Percentiles rank a stretch among this genome's conserved stretches.
These are phyloP conservation scores for Dactylellina haptotyla DNA, from an alignment of 2,329 filamentous ascomycete genomes.

Conservation along the genomic window DNA sequence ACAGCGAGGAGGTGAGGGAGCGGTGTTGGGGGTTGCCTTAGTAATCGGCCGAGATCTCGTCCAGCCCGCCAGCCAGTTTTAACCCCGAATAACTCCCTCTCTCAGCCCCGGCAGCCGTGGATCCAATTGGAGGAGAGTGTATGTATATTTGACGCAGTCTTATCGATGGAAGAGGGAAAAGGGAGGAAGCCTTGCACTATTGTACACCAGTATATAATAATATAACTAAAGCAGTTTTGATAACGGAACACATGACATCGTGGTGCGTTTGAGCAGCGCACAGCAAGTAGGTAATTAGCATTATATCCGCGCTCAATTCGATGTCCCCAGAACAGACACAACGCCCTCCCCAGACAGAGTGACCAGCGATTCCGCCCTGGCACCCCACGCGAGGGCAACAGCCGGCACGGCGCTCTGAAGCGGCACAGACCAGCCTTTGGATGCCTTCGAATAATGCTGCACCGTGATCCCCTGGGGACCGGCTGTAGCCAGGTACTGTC, in stretches of 20 bases:
- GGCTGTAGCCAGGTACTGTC: constrained; percentile 86
- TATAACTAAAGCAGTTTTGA: constrained; percentile 2
- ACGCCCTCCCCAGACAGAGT: constrained; percentile 79
- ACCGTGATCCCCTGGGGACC: constrained; percentile 84
- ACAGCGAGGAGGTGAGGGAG: constrained; percentile 9
- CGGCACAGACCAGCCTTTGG: constrained; percentile 89
- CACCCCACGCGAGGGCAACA: constrained; percentile 80
- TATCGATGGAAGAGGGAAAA: not conserved
- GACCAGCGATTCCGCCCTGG: constrained; percentile 77
- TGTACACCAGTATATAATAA: constrained; percentile 26
- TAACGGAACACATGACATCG: constrained; percentile 51
- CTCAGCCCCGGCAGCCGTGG: not conserved
- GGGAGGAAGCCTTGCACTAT: constrained; percentile 23
- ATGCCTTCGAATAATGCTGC: constrained; percentile 86
- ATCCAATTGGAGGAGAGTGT: no score
- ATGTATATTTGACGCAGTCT: not conserved
- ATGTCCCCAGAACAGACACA: constrained; percentile 74
- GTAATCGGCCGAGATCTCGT: constrained; percentile 21
- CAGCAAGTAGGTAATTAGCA: constrained; percentile 22
- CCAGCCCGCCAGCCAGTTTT: not conserved
- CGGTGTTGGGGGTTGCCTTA: constrained; percentile 5
- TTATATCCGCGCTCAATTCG: constrained; percentile 62
- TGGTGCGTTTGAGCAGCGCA: constrained; percentile 41
- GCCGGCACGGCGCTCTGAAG: constrained; percentile 79
- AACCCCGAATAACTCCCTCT: constrained; percentile 24